Percentiles rank a stretch among this genome's conserved stretches.
phyloP scores from a whole-genome alignment of 2,329 filamentous ascomycete species.

The Ophiobolus disseminans region DNA sequence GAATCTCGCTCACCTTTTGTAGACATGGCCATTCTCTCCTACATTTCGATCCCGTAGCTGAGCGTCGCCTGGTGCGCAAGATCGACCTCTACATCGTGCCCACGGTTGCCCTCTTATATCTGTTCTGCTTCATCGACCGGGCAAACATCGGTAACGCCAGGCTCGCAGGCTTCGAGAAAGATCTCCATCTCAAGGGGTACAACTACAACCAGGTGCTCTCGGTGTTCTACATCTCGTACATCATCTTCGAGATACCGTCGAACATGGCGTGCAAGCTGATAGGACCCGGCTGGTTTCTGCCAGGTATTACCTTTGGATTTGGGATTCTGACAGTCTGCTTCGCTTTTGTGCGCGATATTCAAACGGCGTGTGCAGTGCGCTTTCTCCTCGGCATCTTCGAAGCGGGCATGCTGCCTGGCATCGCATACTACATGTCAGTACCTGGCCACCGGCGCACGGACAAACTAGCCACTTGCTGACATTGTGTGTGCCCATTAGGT shows the following conservation, averaged over 20 bases:
- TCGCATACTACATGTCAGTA: constrained; percentile 73
- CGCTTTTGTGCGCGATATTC: constrained; percentile 64
- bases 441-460: too few species aligned
- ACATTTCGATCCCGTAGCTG: too few species aligned
- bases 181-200: constrained; percentile 64
- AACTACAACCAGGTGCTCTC: constrained; percentile 73
- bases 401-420: constrained; percentile 73
- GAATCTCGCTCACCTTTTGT: too few species aligned
- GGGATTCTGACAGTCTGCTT: constrained; percentile 67
- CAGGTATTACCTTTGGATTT: constrained; percentile 65
- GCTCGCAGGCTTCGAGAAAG: constrained; percentile 67
- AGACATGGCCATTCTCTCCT: too few species aligned
- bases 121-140: constrained; percentile 74
- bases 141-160: constrained; percentile 75
- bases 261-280: constrained; percentile 56
- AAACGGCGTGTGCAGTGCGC: constrained; percentile 63
- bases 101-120: constrained; percentile 67
- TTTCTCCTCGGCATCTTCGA: constrained; percentile 71
- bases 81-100: constrained; percentile 60
- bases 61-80: too few species aligned
- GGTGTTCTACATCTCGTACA: constrained; percentile 74
- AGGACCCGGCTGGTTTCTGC: constrained; percentile 73
- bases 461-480: too few species aligned
- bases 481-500: too few species aligned
- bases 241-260: constrained; percentile 72